Conservation (phyloP, 345 rosid genomes). For the Gossypium bickii region DNA sequence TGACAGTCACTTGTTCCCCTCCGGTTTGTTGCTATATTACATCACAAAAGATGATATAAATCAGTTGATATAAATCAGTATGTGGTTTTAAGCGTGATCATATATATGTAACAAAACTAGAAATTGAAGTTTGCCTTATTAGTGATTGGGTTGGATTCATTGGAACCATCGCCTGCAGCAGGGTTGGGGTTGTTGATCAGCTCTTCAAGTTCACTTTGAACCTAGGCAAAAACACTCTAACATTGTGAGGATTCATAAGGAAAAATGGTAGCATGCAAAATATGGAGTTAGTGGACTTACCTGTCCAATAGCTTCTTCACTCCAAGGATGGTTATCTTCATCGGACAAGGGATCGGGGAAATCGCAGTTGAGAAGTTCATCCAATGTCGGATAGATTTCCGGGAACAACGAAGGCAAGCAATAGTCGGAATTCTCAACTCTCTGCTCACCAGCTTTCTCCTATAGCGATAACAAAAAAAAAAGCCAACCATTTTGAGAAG, state of each 20-base stretch:
- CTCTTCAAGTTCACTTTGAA: background rate
- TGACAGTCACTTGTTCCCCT: background rate
- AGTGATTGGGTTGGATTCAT: background rate
- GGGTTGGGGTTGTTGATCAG: background rate
- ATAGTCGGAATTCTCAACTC: background rate
- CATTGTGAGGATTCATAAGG: background rate
- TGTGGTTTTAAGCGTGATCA: background rate
- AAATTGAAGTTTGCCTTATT: background rate
- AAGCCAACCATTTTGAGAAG: background rate
- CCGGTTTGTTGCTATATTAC: background rate
- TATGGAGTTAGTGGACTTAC: background rate
- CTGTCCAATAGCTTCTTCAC: background rate
- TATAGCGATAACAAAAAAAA: background rate
- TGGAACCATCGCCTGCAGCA: background rate
- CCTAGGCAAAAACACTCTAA: background rate
- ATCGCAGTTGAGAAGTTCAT: background rate
- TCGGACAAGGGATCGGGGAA: background rate
- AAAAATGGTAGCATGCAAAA: background rate
- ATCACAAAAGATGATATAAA: background rate
- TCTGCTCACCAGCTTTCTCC: background rate
- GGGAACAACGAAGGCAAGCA: too few relatives aligned
- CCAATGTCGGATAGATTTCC: background rate
- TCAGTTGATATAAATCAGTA: background rate
- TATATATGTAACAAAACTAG: background rate
- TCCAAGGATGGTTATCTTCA: background rate